phyloP scores from a whole-genome alignment of 2,329 filamentous ascomycete species.

The Xylaria sp. region DNA sequence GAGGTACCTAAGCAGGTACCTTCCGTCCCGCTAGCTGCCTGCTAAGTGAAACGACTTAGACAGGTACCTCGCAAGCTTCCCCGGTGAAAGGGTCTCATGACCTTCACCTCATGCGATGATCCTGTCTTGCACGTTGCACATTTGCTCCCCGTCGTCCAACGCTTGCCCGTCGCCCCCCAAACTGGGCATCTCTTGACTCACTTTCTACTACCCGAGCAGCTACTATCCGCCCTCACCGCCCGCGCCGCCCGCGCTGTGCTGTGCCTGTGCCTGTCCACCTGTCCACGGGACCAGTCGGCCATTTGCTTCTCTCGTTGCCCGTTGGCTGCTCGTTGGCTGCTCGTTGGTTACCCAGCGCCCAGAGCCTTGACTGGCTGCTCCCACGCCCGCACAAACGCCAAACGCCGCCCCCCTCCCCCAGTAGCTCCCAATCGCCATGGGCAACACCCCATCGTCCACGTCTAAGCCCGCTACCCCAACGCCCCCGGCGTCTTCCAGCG shows the following conservation, averaged over 20 bases:
- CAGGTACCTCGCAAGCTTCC: slow-evolving; percentile 20
- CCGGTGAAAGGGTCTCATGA: slow-evolving; percentile 43
- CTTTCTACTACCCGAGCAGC: slow-evolving; percentile 5
- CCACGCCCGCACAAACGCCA: slow-evolving; percentile 32
- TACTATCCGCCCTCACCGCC: slow-evolving; percentile 30
- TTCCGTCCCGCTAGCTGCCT: background rate
- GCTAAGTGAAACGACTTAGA: background rate
- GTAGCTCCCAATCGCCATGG: slow-evolving; percentile 51
- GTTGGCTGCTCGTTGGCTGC: background rate
- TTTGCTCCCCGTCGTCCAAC: slow-evolving; percentile 17
- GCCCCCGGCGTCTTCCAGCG: slow-evolving; percentile 38
- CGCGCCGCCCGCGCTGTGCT: slow-evolving; percentile 12
- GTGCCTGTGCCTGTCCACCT: background rate
- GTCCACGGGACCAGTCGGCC: slow-evolving; percentile 33
- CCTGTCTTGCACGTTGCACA: slow-evolving; percentile 39
- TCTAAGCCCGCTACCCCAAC: slow-evolving; percentile 49
- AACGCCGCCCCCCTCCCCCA: slow-evolving; percentile 30
- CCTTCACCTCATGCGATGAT: slow-evolving; percentile 44
- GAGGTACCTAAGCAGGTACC: background rate
- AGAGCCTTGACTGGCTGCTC: slow-evolving; percentile 18
- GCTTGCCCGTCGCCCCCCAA: slow-evolving; percentile 10
- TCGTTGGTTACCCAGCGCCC: slow-evolving; percentile 1
- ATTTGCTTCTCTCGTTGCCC: slow-evolving; percentile 9
- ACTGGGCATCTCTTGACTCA: slow-evolving; percentile 24
- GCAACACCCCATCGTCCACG: slow-evolving; percentile 55